Conservation (phyloP, 73 alveolate species). For the Tetrahymena malaccensis region DNA sequence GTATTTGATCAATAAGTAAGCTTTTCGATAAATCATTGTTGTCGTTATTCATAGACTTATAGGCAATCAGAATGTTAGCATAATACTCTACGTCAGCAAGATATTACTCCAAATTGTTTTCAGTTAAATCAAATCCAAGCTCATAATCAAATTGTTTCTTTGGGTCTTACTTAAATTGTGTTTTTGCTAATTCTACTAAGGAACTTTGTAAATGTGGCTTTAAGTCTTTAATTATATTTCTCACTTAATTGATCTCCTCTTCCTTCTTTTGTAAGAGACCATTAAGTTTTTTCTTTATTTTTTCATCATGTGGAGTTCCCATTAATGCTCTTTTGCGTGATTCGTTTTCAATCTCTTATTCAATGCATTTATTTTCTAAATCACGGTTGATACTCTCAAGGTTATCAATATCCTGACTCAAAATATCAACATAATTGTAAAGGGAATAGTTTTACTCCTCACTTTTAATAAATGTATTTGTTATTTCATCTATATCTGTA, state of each 20-base stretch:
- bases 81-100: constrained; percentile 29
- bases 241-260: constrained; percentile 18
- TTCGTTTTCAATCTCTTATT: constrained; percentile 29
- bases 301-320: constrained; percentile 43
- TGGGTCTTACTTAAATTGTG: not conserved
- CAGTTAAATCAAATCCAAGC: constrained; percentile 33
- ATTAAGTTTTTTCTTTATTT: constrained; percentile 33
- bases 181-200: constrained; percentile 16
- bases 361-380: constrained; percentile 63
- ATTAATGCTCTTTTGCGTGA: constrained; percentile 7
- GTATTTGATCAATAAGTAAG: constrained; percentile 30
- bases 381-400: constrained; percentile 55
- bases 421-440: constrained; percentile 68
- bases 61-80: constrained; percentile 19
- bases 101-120: constrained; percentile 27
- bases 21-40: constrained; percentile 16
- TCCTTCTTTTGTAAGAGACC: not conserved
- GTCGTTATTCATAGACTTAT: constrained; percentile 1
- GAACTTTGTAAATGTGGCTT: constrained; percentile 9
- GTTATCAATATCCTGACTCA: constrained; percentile 63
- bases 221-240: constrained; percentile 24
- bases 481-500: constrained; percentile 75
- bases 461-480: constrained; percentile 74
- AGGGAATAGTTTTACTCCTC: constrained; percentile 77
- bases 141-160: constrained; percentile 24